A percentile compares a stretch with the other conserved stretches of the same genome.
Conservation (phyloP, 129 eudicot species). For the Centaurea solstitialis region DNA sequence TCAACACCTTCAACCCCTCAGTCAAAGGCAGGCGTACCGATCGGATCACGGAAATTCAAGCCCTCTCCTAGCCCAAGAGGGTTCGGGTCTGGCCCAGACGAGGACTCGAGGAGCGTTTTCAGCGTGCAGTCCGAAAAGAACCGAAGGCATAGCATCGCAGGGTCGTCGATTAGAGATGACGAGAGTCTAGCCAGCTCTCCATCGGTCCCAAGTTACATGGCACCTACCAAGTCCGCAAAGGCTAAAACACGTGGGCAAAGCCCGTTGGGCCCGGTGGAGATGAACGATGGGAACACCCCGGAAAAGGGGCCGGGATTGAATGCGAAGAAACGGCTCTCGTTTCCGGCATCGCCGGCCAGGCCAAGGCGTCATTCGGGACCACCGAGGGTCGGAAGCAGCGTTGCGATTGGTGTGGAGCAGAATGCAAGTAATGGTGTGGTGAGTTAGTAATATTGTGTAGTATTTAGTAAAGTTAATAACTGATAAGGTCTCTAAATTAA, state of each 20-base stretch:
- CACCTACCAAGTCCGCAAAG: slow-evolving; percentile 80
- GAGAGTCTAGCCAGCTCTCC: slow-evolving; percentile 86
- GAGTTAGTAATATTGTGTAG: slow-evolving; percentile 31
- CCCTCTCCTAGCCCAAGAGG: slow-evolving; percentile 58
- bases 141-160: slow-evolving; percentile 82
- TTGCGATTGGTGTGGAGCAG: slow-evolving; percentile 31
- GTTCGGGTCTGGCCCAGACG: slow-evolving; percentile 52
- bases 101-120: slow-evolving; percentile 58
- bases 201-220: slow-evolving; percentile 87
- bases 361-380: slow-evolving; percentile 52
- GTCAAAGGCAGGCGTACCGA: slow-evolving; percentile 33
- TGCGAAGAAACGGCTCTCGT: slow-evolving; percentile 45
- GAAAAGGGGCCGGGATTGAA: slow-evolving; percentile 46
- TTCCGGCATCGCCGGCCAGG: slow-evolving; percentile 46
- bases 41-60: slow-evolving; percentile 47
- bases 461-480: slow-evolving; percentile 27
- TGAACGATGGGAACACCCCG: slow-evolving; percentile 47
- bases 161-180: slow-evolving; percentile 81
- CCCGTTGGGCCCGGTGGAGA: slow-evolving; percentile 55
- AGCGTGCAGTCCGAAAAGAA: slow-evolving; percentile 78
- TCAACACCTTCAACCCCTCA: slow-evolving; percentile 59
- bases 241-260: slow-evolving; percentile 64
- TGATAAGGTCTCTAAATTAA: slow-evolving; percentile 18
- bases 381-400: slow-evolving; percentile 37
- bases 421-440: slow-evolving; percentile 26